A percentile compares a stretch with the other conserved stretches of the same genome.
phyloP scores from a whole-genome alignment of 2,329 filamentous ascomycete species.

The Talaromyces verruculosus region DNA sequence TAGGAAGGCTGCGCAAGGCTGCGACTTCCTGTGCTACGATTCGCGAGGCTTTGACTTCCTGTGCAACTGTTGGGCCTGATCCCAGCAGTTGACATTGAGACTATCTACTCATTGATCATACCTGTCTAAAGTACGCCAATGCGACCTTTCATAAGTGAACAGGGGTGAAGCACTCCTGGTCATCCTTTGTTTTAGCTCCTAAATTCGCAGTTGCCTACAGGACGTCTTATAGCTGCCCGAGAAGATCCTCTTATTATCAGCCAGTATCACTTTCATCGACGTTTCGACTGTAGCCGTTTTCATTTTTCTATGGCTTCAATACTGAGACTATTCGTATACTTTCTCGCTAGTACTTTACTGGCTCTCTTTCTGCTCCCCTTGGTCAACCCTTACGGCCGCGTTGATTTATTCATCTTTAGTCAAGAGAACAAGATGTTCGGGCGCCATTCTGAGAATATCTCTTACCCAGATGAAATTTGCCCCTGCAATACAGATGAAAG shows the following conservation, averaged over 20 bases:
- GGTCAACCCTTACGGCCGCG: background rate
- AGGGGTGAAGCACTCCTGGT: background rate
- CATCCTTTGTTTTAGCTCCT: background rate
- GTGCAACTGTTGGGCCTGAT: background rate
- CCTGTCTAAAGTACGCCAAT: background rate
- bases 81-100: background rate
- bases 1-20: background rate
- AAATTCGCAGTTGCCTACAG: background rate
- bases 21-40: background rate
- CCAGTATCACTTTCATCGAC: background rate
- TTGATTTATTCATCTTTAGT: background rate
- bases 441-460: background rate
- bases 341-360: background rate
- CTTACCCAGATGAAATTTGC: background rate
- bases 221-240: background rate
- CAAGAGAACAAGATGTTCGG: background rate
- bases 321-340: background rate
- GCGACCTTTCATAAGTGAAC: background rate
- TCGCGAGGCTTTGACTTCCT: background rate
- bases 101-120: too few species aligned
- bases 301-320: background rate
- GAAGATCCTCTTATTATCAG: background rate
- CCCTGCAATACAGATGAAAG: background rate
- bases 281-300: background rate
- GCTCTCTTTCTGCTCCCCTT: background rate